Percentiles rank a stretch among this genome's conserved stretches.
Conservation (phyloP, 1,284 basidiomycete genomes). For the Cryptococcus sp. region DNA sequence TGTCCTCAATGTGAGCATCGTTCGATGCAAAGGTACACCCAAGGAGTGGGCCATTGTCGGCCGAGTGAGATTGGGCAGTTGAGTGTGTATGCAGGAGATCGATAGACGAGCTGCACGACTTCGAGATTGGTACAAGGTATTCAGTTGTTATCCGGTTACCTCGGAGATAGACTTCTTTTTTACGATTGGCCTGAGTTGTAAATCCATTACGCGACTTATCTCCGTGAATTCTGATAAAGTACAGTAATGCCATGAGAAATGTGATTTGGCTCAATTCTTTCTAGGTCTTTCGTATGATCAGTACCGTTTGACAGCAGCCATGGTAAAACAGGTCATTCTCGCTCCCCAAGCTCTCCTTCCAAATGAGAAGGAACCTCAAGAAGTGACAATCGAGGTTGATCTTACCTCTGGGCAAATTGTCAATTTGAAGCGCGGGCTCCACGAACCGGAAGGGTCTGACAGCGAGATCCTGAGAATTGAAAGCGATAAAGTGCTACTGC, state of each 20-base stretch:
- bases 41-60: conserved; percentile 16
- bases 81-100: neutral
- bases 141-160: too few species aligned
- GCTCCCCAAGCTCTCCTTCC: conserved; percentile 62
- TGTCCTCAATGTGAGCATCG: conserved; percentile 13
- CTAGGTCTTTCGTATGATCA: too few species aligned
- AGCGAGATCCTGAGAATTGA: conserved; percentile 11
- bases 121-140: too few species aligned
- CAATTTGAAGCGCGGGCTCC: conserved; percentile 53
- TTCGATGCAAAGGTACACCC: conserved; percentile 12
- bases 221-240: too few species aligned
- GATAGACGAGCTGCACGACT: neutral
- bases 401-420: conserved; percentile 66
- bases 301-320: neutral
- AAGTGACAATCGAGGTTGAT: conserved; percentile 73
- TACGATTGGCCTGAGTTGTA: too few species aligned
- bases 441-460: neutral
- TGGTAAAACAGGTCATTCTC: conserved; percentile 19
- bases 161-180: too few species aligned
- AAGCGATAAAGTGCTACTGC: conserved; percentile 59
- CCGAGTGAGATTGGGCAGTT: conserved; percentile 1
- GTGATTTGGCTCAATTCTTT: too few species aligned
- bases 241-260: too few species aligned
- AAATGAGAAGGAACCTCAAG: conserved; percentile 56
- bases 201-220: too few species aligned